phyloP scores from a whole-genome alignment of 306 rosid genomes.

The Astragalus membranaceus region DNA sequence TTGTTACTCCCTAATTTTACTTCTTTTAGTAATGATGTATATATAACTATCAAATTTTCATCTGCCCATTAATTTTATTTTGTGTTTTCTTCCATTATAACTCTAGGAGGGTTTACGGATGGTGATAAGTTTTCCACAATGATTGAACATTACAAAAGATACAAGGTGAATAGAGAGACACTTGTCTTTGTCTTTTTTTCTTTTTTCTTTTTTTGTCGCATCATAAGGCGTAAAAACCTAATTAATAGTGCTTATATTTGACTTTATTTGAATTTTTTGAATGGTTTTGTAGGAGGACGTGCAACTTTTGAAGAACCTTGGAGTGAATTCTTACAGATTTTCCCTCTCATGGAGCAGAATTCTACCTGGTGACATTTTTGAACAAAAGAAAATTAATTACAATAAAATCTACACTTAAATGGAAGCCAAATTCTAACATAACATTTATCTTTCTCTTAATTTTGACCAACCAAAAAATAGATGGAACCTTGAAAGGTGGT shows the following conservation, averaged over 20 bases:
- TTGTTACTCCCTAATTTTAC: no score
- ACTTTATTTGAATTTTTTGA: background rate
- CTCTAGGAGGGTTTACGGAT: background rate
- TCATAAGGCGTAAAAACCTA: no score
- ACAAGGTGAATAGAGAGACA: slow-evolving; percentile 9
- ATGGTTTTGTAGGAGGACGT: slow-evolving; percentile 23
- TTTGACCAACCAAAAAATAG: background rate
- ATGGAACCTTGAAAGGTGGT: slow-evolving; percentile 31
- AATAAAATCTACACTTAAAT: no score
- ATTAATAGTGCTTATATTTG: background rate
- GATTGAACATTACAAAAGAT: slow-evolving; percentile 23
- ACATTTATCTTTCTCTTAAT: background rate
- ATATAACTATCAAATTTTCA: background rate
- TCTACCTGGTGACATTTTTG: slow-evolving; percentile 12
- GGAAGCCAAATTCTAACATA: no score
- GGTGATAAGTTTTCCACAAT: background rate
- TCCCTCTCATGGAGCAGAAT: slow-evolving; percentile 37
- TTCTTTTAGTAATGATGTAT: no score
- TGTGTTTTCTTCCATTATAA: background rate
- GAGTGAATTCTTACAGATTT: slow-evolving; percentile 25
- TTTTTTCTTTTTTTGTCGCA: background rate
- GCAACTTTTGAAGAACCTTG: slow-evolving; percentile 16
- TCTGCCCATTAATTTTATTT: background rate
- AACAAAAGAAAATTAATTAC: background rate
- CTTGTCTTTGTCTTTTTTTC: background rate